Conservation (phyloP, 139 green algal species). For the Chlorella sorokiniana region DNA sequence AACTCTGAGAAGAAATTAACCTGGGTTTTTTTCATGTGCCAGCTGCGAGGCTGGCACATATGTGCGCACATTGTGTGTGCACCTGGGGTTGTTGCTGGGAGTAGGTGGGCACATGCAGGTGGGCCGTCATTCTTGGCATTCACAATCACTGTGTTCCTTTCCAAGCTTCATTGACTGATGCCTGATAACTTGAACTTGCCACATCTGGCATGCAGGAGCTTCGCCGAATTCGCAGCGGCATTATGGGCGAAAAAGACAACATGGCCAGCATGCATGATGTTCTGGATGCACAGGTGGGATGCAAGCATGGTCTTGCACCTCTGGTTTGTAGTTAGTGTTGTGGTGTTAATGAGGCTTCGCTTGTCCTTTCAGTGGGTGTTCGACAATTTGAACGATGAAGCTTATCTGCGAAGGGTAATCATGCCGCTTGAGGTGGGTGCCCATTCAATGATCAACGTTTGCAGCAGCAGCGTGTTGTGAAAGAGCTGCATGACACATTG, state of each 20-base stretch:
- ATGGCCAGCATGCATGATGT: constrained; percentile 99
- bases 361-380: constrained; percentile 85
- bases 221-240: constrained; percentile 91
- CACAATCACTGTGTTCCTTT: not conserved
- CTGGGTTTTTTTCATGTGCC: not conserved
- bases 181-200: not conserved
- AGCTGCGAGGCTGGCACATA: constrained; percentile 98
- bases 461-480: no score
- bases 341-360: not conserved
- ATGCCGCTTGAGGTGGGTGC: constrained; percentile 89
- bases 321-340: not conserved
- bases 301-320: not conserved
- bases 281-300: constrained; percentile 84
- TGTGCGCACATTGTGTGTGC: constrained; percentile 96
- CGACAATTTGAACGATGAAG: constrained; percentile 93
- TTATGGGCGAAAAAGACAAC: constrained; percentile 97
- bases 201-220: constrained; percentile 79
- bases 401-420: constrained; percentile 90
- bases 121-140: not conserved
- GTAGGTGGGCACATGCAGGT: constrained; percentile 97
- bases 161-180: not conserved
- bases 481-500: not conserved
- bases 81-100: constrained; percentile 95
- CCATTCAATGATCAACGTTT: no score
- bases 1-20: not conserved